Evolutionary conservation across 768 basidiomycete genomes (phyloP).

Genomic region (Mycena olivaceomarginata): DNA sequence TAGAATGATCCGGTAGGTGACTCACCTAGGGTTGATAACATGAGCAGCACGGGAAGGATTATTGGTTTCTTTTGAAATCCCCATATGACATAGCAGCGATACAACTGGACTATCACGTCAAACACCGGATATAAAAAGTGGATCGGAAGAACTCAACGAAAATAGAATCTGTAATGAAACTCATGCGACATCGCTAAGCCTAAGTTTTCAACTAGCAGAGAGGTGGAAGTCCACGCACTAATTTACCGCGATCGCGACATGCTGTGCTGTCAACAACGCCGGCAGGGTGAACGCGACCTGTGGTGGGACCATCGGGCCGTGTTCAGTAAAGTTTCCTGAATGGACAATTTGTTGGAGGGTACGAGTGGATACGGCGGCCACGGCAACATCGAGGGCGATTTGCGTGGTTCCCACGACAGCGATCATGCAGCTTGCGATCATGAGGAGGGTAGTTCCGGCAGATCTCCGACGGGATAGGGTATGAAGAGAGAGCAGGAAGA

Average conservation of each 20-base stretch:
- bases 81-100: conserved; percentile 19
- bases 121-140: neutral
- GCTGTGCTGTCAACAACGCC: neutral
- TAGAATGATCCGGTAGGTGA: too few species aligned
- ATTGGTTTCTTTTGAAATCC: neutral
- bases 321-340: neutral
- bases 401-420: neutral
- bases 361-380: neutral
- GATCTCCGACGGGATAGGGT: neutral
- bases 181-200: neutral
- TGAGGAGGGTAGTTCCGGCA: neutral
- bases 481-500: neutral
- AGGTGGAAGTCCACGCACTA: neutral
- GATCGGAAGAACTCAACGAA: neutral
- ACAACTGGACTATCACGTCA: neutral
- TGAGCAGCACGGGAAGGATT: neutral
- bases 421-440: neutral
- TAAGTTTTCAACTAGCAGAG: neutral
- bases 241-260: neutral
- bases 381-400: neutral
- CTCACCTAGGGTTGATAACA: neutral
- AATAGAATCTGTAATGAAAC: neutral
- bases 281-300: neutral
- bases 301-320: too few species aligned
- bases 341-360: neutral